Base-by-base conservation (phyloP, 495 filamentous ascomycete species). In the Lepidopterella palustris region DNA sequence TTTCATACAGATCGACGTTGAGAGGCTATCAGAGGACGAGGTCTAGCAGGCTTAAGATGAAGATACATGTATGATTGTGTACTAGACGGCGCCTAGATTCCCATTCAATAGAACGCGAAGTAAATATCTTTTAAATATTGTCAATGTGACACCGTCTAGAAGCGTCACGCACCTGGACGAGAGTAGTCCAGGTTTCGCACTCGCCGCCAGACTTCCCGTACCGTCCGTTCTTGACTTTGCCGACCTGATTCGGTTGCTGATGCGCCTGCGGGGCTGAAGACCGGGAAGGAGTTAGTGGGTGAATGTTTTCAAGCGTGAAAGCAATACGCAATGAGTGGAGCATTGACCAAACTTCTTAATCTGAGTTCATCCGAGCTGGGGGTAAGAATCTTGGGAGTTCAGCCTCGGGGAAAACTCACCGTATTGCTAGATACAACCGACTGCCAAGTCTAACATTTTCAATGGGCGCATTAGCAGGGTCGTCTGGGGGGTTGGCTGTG, bases 191-290 rank as follows among this genome's bases (percentile, higher is more conserved):
- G 70, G 21, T 76, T 71, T 35, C 78, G 72, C 21, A 87, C 84
- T 40, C 85, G 74, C 58, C 76, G 76, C 85, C 86, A 89, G 23
- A 85, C 80, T 67, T 87, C 84, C n/a, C 83, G 75, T 27, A 85
- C 82, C 0, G 83, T 80, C 35, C 84, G 74, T 63, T 87, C 84
- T 61, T 89, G 85, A 10, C 79, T 77, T 67, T 85, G 70, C 27
- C 83, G 76, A 15, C 78, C 84, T 18, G 81, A 80, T 65, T 87
- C 85, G 0, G 70, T 78, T n/a, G 69, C 65, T 0, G 79, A 80
- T 6, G 80, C 75, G 0, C 83, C 85, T 57, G 84, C 84, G 8
- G 84, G 83, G 72, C 84, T 82, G 32, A 54, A 53, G 18, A 25
- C 6, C 18, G 8, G 18, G 6, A 50, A 49, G 15, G 15, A 24